Evolutionary conservation across 176 grass and related monocot species (phyloP).

Genomic region (Avena eriantha): DNA sequence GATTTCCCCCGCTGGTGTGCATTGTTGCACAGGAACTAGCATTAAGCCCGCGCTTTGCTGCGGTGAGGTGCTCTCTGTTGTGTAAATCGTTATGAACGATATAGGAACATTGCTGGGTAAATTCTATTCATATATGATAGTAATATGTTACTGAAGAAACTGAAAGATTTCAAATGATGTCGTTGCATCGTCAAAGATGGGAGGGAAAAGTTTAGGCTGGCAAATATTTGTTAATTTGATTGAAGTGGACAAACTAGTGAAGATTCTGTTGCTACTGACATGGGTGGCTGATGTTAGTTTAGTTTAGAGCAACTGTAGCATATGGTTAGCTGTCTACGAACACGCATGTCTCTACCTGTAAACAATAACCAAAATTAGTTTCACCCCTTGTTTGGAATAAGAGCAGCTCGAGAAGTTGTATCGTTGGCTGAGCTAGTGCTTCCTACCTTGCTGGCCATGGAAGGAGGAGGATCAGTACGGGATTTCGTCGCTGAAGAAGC

Average conservation of each 20-base stretch:
- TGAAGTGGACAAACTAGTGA: neutral
- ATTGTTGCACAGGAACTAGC: neutral
- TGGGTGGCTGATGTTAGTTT: neutral
- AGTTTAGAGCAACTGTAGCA: neutral
- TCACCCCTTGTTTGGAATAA: too few relatives aligned
- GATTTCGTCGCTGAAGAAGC: conserved; percentile 13
- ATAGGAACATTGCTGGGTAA: neutral
- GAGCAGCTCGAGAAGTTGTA: too few relatives aligned
- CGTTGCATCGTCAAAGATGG: neutral
- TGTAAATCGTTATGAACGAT: neutral
- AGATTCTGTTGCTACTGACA: neutral
- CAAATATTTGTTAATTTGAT: neutral
- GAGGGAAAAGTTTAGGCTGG: neutral
- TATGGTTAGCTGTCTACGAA: neutral
- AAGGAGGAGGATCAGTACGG: too few relatives aligned
- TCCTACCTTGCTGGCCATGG: too few relatives aligned
- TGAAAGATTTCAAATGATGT: neutral
- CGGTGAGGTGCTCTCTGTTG: neutral
- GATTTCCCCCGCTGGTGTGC: conserved; percentile 31
- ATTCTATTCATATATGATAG: neutral
- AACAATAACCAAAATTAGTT: neutral
- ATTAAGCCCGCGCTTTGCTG: neutral
- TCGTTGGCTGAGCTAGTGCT: too few relatives aligned
- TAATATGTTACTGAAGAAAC: neutral
- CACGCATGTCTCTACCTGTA: conserved; percentile 22